Conservation (phyloP, 108 stramenopile genomes). For the Discostella stelligeroides region DNA sequence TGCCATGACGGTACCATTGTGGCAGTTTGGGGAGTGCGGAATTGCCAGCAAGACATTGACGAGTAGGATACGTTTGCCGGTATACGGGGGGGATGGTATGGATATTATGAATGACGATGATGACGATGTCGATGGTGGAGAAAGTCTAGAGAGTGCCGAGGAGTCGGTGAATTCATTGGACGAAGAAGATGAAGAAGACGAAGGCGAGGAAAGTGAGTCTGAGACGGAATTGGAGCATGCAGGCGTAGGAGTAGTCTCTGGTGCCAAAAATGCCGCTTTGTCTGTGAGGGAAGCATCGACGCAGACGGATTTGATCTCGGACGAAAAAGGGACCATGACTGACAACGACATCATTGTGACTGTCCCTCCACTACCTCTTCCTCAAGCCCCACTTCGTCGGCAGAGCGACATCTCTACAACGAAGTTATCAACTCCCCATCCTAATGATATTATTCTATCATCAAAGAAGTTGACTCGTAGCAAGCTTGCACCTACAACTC, state of each 20-base stretch:
- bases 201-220: slow-evolving; percentile 23
- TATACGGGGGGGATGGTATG: slow-evolving; percentile 31
- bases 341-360: slow-evolving; percentile 9
- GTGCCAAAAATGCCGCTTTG: slow-evolving; percentile 22
- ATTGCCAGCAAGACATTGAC: slow-evolving; percentile 48
- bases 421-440: background rate
- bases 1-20: slow-evolving; percentile 73
- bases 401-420: background rate
- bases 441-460: no score
- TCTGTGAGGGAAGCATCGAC: slow-evolving; percentile 50
- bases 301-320: slow-evolving; percentile 27
- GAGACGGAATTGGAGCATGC: slow-evolving; percentile 12
- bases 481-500: no score
- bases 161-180: slow-evolving; percentile 40
- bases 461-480: no score
- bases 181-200: slow-evolving; percentile 37
- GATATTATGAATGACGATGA: slow-evolving; percentile 14
- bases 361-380: background rate
- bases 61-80: slow-evolving; percentile 40
- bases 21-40: slow-evolving; percentile 78
- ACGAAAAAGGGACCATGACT: slow-evolving; percentile 43
- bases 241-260: slow-evolving; percentile 23
- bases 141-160: slow-evolving; percentile 41
- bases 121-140: slow-evolving; percentile 28
- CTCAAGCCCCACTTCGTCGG: background rate